Evolutionary conservation across 306 rosid genomes (phyloP), one percentile per base, ranked within the genome.

Genomic region (Clitoria ternatea): DNA sequence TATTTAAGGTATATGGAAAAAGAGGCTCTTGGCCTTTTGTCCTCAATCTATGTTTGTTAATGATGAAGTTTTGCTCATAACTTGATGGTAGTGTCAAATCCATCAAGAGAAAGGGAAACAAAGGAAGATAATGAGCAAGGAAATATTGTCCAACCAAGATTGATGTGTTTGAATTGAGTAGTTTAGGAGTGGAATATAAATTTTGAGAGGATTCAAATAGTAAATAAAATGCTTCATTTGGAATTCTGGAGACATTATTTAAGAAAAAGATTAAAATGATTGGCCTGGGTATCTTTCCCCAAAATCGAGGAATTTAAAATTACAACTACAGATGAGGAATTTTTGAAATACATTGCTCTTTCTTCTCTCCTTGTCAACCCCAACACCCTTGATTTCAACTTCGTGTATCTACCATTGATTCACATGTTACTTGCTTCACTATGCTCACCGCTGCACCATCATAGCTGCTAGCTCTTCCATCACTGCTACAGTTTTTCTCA

Each of bases 401-500:
- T 2, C 33, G n/a, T 60, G 6, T 45, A 18, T 33, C 40, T 33
- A 7, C 60, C 33, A 2, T 56, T 18, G 68, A 15, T 71, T 23
- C 42, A 11, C 33, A 0, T 0, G 35, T 13, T 59, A 45, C 30
- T 27, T 36, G 18, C 36, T 71, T 61, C 36, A 26, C 37, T 19
- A 61, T 8, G 48, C 17, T 44, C 45, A 12, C 6, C 20, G 53
- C 66, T 43, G 27, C 53, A 30, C 60, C 32, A 8, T 29, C 18
- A 59, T 44, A 20, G 68, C 40, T 35, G 19, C 44, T 61, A 72
- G 30, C 59, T 47, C 42, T 47, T 35, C 48, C 42, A 48, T 72
- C 36, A 43, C 48, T 24, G 22, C 13, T n/a, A 20, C 18, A 7
- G 48, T 17, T 45, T 70, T 2, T 0, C 29, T 36, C 12, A 39